Evolutionary conservation across 2,329 filamentous ascomycete genomes (phyloP).

Genomic region (Aspergillus quadricinctus): DNA sequence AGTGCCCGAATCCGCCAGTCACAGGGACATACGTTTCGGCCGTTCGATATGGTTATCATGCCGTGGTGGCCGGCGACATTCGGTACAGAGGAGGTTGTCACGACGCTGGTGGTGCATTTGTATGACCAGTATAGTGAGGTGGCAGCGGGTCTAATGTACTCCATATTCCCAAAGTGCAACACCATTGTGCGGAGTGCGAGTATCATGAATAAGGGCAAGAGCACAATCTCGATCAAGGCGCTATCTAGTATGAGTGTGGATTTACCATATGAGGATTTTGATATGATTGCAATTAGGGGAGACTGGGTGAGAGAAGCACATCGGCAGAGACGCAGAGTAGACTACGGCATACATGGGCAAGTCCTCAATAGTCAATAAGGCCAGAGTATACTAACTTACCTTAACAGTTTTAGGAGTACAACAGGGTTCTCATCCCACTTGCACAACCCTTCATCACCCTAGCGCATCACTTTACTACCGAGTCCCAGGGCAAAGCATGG

Average conservation of each 20-base stretch:
- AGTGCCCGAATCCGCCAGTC: conserved; percentile 57
- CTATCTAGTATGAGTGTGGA: conserved; percentile 60
- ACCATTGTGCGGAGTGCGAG: conserved; percentile 59
- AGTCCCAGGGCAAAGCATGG: conserved; percentile 58
- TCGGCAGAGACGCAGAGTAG: conserved; percentile 51
- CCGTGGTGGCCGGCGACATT: conserved; percentile 56
- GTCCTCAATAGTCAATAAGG: conserved; percentile 9
- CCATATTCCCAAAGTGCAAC: conserved; percentile 59
- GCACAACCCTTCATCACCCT: conserved; percentile 61
- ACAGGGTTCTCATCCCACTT: conserved; percentile 61
- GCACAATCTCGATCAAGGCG: conserved; percentile 51
- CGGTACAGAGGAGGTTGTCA: conserved; percentile 52
- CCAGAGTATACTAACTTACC: not conserved
- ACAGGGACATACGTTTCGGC: conserved; percentile 57
- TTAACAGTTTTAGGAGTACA: conserved; percentile 54
- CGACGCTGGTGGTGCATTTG: conserved; percentile 55
- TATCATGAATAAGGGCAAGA: conserved; percentile 56
- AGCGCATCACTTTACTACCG: conserved; percentile 54
- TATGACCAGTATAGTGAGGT: conserved; percentile 57
- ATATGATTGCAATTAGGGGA: conserved; percentile 59
- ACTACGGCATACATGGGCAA: conserved; percentile 54
- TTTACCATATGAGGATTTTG: conserved; percentile 55
- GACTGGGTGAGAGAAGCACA: conserved; percentile 61
- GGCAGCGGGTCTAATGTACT: conserved; percentile 58
- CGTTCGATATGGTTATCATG: conserved; percentile 55